Evolutionary conservation across 257 asterid genomes (phyloP).

Genomic region (Solanum rostratum): DNA sequence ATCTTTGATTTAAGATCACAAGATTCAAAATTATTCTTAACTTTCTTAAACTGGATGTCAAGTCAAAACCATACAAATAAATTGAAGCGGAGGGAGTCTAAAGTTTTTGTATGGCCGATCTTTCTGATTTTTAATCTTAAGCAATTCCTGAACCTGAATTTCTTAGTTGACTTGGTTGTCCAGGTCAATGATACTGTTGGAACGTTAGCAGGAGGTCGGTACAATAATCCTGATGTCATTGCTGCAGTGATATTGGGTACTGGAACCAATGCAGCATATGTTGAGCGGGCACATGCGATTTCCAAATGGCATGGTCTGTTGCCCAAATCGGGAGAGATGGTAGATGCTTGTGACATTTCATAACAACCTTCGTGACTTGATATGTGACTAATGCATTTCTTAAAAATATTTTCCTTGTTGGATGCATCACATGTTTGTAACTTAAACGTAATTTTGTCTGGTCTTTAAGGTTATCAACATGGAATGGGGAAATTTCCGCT

Average conservation of each 20-base stretch:
- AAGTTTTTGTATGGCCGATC: not conserved
- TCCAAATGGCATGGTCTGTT: constrained; percentile 74
- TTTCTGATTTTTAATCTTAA: not conserved
- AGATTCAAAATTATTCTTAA: no score
- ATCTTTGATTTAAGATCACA: no score
- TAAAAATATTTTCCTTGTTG: not conserved
- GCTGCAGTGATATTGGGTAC: constrained; percentile 94
- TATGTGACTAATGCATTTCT: not conserved
- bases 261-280: constrained; percentile 95
- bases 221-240: constrained; percentile 50
- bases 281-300: constrained; percentile 67
- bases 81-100: not conserved
- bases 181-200: constrained; percentile 95
- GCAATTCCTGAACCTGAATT: not conserved
- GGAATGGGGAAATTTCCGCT: constrained; percentile 96
- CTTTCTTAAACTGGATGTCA: no score
- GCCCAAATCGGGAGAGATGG: constrained; percentile 83
- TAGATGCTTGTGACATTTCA: constrained; percentile 13
- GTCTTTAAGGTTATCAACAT: constrained; percentile 67
- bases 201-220: constrained; percentile 80
- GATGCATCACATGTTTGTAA: not conserved
- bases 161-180: not conserved
- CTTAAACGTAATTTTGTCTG: not conserved
- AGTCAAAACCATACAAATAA: no score
- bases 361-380: not conserved